A percentile compares a stretch with the other conserved stretches of the same genome.
phyloP scores from a whole-genome alignment of 768 basidiomycete species.

The Amyloporia xantha region DNA sequence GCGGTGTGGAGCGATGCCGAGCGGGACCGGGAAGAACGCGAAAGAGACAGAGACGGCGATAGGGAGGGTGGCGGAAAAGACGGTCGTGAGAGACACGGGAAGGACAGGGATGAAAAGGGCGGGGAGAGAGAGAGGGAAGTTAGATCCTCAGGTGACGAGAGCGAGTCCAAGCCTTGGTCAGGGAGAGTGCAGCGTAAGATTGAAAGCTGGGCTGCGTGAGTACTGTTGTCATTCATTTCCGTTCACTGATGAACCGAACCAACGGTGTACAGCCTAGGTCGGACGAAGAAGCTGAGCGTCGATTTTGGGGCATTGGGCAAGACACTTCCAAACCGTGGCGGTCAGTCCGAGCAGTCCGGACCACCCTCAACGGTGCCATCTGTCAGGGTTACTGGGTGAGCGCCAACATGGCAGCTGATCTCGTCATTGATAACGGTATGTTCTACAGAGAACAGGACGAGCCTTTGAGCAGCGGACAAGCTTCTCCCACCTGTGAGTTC shows the following conservation, averaged over 20 bases:
- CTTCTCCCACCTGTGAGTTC: constrained; percentile 58
- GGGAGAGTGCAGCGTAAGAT: constrained; percentile 41
- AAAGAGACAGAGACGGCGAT: constrained; percentile 30
- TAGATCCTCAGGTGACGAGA: constrained; percentile 25
- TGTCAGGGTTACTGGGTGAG: constrained; percentile 35
- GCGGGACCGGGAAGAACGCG: constrained; percentile 26
- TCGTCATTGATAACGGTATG: neutral
- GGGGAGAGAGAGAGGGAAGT: constrained; percentile 24
- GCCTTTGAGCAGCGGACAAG: constrained; percentile 72
- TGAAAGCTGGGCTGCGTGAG: constrained; percentile 44
- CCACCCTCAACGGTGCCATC: constrained; percentile 28
- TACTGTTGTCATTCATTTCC: constrained; percentile 4
- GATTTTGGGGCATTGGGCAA: constrained; percentile 22
- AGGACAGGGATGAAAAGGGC: constrained; percentile 19
- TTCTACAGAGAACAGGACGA: constrained; percentile 54
- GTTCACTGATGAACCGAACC: neutral
- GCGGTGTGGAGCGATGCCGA: constrained; percentile 30
- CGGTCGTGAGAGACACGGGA: constrained; percentile 28
- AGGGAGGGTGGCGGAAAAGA: constrained; percentile 27
- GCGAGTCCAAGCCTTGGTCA: constrained; percentile 30
- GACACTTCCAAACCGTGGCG: constrained; percentile 12
- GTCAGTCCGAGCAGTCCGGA: constrained; percentile 14
- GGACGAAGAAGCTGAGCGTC: constrained; percentile 28
- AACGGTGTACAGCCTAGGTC: constrained; percentile 15
- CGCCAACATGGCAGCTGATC: constrained; percentile 3